These are phyloP conservation scores for Pyrrhoderma noxium DNA, from an alignment of 1,284 basidiomycete species.

Conservation along the genomic window DNA sequence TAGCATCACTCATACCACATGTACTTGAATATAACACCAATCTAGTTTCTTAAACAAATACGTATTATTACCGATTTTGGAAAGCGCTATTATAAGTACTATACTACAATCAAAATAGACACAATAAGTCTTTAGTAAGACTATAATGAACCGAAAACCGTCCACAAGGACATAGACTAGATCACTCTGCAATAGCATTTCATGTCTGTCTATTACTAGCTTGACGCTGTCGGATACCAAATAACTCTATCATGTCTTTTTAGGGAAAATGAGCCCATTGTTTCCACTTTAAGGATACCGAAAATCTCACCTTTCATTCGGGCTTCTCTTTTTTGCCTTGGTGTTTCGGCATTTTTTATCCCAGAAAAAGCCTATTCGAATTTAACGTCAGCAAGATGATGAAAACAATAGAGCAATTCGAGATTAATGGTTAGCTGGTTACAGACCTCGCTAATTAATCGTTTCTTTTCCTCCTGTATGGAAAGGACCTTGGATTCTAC, in stretches of 20 bases:
- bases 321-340: slow-evolving; percentile 65
- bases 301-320: slow-evolving; percentile 56
- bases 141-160: no score
- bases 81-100: background rate
- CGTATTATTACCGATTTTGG: background rate
- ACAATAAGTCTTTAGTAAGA: background rate
- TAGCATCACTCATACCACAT: no score
- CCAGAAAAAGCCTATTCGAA: slow-evolving; percentile 65
- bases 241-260: slow-evolving; percentile 48
- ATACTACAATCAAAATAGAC: background rate
- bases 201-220: slow-evolving; percentile 11
- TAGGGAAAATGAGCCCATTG: no score
- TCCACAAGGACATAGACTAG: background rate
- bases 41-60: background rate
- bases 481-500: slow-evolving; percentile 82
- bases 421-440: no score
- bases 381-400: slow-evolving; percentile 1
- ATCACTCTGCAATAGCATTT: background rate
- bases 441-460: slow-evolving; percentile 57
- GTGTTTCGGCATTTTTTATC: slow-evolving; percentile 61
- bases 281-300: no score
- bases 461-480: slow-evolving; percentile 77
- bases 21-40: background rate
- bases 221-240: slow-evolving; percentile 36
- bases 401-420: no score